Evolutionary conservation across 2,329 filamentous ascomycete genomes (phyloP).

Genomic region (Bipolaris victoriae): DNA sequence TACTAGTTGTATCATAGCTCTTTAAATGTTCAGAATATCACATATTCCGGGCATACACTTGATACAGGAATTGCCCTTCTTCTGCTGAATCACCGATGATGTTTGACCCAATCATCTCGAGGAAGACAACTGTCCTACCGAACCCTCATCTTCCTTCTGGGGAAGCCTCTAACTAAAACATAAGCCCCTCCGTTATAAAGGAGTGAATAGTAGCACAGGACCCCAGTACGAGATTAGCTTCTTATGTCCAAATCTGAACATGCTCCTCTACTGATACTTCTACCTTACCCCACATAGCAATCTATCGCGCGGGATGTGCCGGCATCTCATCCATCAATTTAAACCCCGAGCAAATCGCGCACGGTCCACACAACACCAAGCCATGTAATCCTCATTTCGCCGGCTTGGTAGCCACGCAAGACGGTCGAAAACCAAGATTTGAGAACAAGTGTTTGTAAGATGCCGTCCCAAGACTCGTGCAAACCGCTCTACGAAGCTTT

Average conservation of each 20-base stretch:
- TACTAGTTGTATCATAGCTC: too few species aligned
- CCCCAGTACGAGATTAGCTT: too few species aligned
- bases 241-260: not conserved
- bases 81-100: too few species aligned
- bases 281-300: not conserved
- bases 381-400: not conserved
- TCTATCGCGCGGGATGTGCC: not conserved
- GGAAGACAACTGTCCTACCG: too few species aligned
- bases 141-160: too few species aligned
- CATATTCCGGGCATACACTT: too few species aligned
- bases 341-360: not conserved
- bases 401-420: not conserved
- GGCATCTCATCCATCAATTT: too few species aligned
- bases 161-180: too few species aligned
- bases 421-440: not conserved
- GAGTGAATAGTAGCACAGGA: not conserved
- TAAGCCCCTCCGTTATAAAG: not conserved
- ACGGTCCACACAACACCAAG: not conserved
- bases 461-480: not conserved
- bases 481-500: not conserved
- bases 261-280: not conserved
- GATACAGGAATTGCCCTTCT: too few species aligned
- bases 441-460: too few species aligned
- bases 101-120: too few species aligned
- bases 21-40: too few species aligned